A percentile compares a stretch with the other conserved stretches of the same genome.
These are phyloP conservation scores for Saccharomycopsis sp. DNA, from an alignment of 805 yeast genomes.

Conservation along the genomic window DNA sequence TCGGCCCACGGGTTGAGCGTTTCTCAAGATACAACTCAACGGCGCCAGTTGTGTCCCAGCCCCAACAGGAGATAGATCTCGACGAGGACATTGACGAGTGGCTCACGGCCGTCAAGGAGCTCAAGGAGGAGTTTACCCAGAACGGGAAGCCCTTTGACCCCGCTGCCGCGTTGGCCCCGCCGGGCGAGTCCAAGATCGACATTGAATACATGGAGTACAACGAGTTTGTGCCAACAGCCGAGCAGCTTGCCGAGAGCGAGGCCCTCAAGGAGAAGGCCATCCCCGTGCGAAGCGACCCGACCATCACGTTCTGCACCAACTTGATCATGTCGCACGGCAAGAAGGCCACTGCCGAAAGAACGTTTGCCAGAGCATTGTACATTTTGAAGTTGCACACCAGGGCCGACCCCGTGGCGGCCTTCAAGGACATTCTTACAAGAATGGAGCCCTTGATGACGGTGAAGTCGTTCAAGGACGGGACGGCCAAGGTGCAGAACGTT, in stretches of 20 bases:
- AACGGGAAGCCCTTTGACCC: slow-evolving; percentile 30
- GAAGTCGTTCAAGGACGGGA: slow-evolving; percentile 70
- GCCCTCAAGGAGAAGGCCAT: slow-evolving; percentile 41
- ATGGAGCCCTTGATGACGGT: slow-evolving; percentile 80
- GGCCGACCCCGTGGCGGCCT: slow-evolving; percentile 65
- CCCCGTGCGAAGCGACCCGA: slow-evolving; percentile 60
- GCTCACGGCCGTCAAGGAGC: slow-evolving; percentile 33
- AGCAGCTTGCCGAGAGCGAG: slow-evolving; percentile 53
- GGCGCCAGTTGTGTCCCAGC: too few relatives aligned
- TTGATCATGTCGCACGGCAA: slow-evolving; percentile 89
- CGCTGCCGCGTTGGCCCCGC: slow-evolving; percentile 33
- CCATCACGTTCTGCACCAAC: slow-evolving; percentile 68
- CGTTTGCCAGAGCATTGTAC: slow-evolving; percentile 70
- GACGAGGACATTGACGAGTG: slow-evolving; percentile 33
- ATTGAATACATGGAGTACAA: slow-evolving; percentile 25
- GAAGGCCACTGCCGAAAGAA: slow-evolving; percentile 69
- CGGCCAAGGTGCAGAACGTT: slow-evolving; percentile 70
- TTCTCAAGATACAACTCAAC: too few relatives aligned
- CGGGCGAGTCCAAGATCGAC: slow-evolving; percentile 31
- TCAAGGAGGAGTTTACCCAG: slow-evolving; percentile 32
- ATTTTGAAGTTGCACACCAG: slow-evolving; percentile 64
- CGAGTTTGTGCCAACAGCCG: slow-evolving; percentile 49
- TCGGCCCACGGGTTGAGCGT: too few relatives aligned
- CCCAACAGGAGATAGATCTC: too few relatives aligned
- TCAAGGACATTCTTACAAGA: slow-evolving; percentile 66